These are phyloP conservation scores for Boletus insuetus DNA, from an alignment of 768 basidiomycete genomes.

Conservation along the genomic window DNA sequence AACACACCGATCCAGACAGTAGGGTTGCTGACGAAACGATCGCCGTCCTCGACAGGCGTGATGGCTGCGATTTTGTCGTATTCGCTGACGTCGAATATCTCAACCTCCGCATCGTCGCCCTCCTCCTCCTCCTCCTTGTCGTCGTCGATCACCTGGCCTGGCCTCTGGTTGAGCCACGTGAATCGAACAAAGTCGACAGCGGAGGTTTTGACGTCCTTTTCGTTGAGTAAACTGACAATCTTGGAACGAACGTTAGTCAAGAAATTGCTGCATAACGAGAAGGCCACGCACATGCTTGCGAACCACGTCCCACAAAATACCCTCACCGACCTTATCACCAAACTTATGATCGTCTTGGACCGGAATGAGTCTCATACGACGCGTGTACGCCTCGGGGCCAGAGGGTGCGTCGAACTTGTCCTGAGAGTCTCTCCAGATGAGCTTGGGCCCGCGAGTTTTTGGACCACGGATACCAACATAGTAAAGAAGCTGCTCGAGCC, in stretches of 20 bases:
- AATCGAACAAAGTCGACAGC: background rate
- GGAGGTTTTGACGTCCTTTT: background rate
- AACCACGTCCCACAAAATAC: background rate
- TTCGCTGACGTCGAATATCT: no score
- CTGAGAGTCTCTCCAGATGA: background rate
- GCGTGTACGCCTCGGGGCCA: no score
- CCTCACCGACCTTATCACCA: background rate
- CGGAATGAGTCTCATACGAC: no score
- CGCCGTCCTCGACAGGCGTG: no score
- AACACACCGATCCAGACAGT: background rate
- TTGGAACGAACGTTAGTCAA: background rate
- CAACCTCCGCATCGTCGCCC: no score
- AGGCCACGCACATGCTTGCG: background rate
- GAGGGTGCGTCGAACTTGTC: background rate
- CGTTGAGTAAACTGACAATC: background rate
- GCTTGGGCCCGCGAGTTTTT: background rate
- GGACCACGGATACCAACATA: background rate
- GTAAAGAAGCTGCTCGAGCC: background rate
- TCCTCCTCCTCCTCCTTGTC: no score
- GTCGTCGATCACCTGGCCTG: background rate
- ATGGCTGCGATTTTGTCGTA: no score
- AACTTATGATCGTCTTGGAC: no score
- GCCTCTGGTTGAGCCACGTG: background rate
- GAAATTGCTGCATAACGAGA: background rate
- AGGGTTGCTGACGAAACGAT: background rate